Evolutionary conservation across 2,329 filamentous ascomycete species (phyloP), one percentile per base, ranked within the genome.

Genomic region (Xylariaceae sp.): DNA sequence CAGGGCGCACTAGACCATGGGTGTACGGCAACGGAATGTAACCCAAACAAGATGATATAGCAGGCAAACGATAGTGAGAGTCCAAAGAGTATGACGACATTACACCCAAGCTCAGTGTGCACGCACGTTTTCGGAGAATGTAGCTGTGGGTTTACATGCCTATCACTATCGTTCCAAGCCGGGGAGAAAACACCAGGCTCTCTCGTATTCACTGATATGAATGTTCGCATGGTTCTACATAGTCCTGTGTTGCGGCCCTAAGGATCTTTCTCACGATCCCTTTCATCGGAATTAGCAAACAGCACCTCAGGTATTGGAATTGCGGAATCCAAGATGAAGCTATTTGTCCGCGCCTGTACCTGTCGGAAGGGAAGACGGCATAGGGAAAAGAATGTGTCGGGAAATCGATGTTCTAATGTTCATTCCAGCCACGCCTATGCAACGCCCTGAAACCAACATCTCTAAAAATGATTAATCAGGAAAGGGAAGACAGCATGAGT

Each of bases 351-450:
- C n/a, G n/a, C n/a, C n/a, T n/a, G n/a, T n/a, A n/a, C n/a, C n/a
- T n/a, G n/a, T n/a, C n/a, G n/a, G n/a, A n/a, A n/a, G n/a, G n/a
- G n/a, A n/a, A n/a, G n/a, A n/a, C n/a, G n/a, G n/a, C n/a, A n/a
- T n/a, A n/a, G n/a, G 42, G 55, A 49, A 47, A 61, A 60, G 59
- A 62, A 62, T 62, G 60, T 42, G 33, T 39, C 17, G 38, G 47
- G 41, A 44, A 52, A 55, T 55, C 50, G 49, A 50, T 52, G 53
- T 53, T 40, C 44, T 25, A 35, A 45, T 38, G 8, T 21, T 35
- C 55, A 60, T 62, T 61, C 60, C 60, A 62, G 56, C 55, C 57
- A 57, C 52, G 42, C 50, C 48, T 44, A 51, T 53, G 48, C 43
- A 46, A 52, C 54, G 57, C 54, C 50, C 33, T 50, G 43, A 51